Percentiles rank a stretch among this genome's conserved stretches.
These are phyloP conservation scores for Clathrus columnatus DNA, from an alignment of 768 basidiomycete species.

Conservation along the genomic window DNA sequence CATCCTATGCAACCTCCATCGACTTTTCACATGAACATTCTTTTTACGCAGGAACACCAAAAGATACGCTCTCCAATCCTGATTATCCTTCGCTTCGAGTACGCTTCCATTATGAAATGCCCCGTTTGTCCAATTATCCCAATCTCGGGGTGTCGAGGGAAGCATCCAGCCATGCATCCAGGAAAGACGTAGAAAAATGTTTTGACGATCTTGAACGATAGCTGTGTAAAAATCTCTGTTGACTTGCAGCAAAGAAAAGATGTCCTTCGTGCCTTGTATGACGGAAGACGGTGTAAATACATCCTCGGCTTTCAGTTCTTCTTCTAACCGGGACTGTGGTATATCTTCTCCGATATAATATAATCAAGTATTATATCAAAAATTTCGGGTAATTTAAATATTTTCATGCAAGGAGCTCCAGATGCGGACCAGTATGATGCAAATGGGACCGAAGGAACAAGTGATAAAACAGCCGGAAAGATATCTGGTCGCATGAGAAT, in stretches of 20 bases:
- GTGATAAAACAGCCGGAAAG: background rate
- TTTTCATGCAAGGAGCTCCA: background rate
- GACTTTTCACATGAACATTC: constrained; percentile 11
- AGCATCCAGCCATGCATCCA: constrained; percentile 15
- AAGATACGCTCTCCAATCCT: constrained; percentile 14
- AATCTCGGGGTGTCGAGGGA: constrained; percentile 11
- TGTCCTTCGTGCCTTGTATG: constrained; percentile 5
- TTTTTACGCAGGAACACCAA: constrained; percentile 13
- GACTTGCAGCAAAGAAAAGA: constrained; percentile 11
- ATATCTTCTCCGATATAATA: background rate
- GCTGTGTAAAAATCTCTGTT: constrained; percentile 10
- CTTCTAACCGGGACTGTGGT: constrained; percentile 1
- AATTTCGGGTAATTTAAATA: constrained; percentile 4
- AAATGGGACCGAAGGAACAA: background rate
- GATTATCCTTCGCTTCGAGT: constrained; percentile 8
- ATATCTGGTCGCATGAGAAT: background rate
- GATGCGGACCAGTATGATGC: background rate
- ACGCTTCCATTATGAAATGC: background rate
- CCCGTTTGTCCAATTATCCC: constrained; percentile 10
- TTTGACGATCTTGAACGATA: constrained; percentile 9
- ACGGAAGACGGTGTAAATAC: constrained; percentile 9
- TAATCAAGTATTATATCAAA: constrained; percentile 8
- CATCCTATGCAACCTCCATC: constrained; percentile 15
- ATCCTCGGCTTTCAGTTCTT: background rate
- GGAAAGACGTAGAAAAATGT: constrained; percentile 13